Conservation (phyloP, 495 filamentous ascomycete species). For the Staphylotrichum tortipilum region DNA sequence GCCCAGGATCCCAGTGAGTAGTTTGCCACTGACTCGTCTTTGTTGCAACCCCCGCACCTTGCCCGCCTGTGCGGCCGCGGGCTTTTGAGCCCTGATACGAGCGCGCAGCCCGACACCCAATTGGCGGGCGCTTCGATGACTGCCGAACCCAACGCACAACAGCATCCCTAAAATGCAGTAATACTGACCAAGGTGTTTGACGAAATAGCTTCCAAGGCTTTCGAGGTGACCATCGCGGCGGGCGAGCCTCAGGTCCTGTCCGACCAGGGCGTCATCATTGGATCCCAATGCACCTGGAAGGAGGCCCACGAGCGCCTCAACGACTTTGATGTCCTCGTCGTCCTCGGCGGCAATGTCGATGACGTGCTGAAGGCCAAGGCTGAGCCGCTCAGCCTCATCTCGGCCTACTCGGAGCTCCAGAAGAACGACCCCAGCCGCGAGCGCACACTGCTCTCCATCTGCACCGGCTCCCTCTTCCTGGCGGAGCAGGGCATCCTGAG, state of each 20-base stretch:
- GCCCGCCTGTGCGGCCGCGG: not conserved
- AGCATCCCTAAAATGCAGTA: not conserved
- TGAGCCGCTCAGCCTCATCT: conserved; percentile 56
- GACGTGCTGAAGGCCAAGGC: conserved; percentile 47
- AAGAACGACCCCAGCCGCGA: conserved; percentile 57
- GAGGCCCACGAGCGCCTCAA: conserved; percentile 55
- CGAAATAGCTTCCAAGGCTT: conserved; percentile 45
- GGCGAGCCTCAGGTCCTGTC: conserved; percentile 49
- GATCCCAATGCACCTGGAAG: conserved; percentile 59
- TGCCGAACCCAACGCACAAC: not conserved
- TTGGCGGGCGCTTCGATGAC: too few species aligned
- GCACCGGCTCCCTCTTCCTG: conserved; percentile 65
- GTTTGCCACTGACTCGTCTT: not conserved
- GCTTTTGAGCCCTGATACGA: not conserved
- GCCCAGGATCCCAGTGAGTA: conserved; percentile 52
- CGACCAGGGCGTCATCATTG: conserved; percentile 66
- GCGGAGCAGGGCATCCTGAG: conserved; percentile 61
- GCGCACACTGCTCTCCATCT: conserved; percentile 66
- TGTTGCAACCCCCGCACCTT: conserved; percentile 5
- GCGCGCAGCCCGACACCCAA: not conserved
- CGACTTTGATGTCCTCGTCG: conserved; percentile 63
- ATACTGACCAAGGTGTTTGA: conserved; percentile 11
- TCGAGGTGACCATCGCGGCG: conserved; percentile 62
- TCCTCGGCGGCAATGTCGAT: conserved; percentile 54
- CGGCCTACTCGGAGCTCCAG: conserved; percentile 59